phyloP scores from a whole-genome alignment of 768 basidiomycete species.

The Rhizopogon vesiculosus region DNA sequence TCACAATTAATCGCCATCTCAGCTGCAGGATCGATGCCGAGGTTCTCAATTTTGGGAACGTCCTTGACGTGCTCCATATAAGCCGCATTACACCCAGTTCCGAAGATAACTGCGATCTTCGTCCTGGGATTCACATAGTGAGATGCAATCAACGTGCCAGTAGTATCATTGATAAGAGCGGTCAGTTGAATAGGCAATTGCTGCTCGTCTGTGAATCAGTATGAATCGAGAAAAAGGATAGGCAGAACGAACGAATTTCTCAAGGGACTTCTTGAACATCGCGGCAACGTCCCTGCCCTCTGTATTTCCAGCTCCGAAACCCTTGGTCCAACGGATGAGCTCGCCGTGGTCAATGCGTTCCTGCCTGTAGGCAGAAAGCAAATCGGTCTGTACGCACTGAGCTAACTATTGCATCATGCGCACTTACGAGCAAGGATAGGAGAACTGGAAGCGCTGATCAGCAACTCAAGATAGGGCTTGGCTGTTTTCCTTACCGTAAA shows the following conservation, averaged over 20 bases:
- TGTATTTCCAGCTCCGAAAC: slow-evolving; percentile 87
- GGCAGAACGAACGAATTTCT: slow-evolving; percentile 50
- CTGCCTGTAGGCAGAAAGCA: slow-evolving; percentile 51
- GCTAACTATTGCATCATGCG: not conserved
- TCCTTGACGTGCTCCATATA: slow-evolving; percentile 90
- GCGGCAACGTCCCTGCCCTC: slow-evolving; percentile 91
- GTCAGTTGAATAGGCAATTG: slow-evolving; percentile 79
- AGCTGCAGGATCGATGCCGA: slow-evolving; percentile 60
- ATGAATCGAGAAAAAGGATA: slow-evolving; percentile 1
- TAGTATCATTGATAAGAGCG: slow-evolving; percentile 96
- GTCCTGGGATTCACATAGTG: slow-evolving; percentile 90
- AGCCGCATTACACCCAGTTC: slow-evolving; percentile 97
- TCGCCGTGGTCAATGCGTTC: slow-evolving; percentile 88
- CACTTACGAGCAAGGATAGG: slow-evolving; percentile 88
- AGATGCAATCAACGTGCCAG: slow-evolving; percentile 95
- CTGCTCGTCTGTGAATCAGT: slow-evolving; percentile 32
- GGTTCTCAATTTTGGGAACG: slow-evolving; percentile 77
- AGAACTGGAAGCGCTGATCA: slow-evolving; percentile 53
- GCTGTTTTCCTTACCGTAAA: slow-evolving; percentile 74
- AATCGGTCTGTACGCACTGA: not conserved
- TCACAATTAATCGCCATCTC: slow-evolving; percentile 97
- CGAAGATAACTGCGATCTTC: slow-evolving; percentile 94
- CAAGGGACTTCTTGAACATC: slow-evolving; percentile 85
- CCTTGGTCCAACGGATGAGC: slow-evolving; percentile 99
- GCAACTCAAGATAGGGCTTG: slow-evolving; percentile 1